A percentile compares a stretch with the other conserved stretches of the same genome.
Conservation (phyloP, 2,329 filamentous ascomycete genomes). For the Phialocephala subalpina region DNA sequence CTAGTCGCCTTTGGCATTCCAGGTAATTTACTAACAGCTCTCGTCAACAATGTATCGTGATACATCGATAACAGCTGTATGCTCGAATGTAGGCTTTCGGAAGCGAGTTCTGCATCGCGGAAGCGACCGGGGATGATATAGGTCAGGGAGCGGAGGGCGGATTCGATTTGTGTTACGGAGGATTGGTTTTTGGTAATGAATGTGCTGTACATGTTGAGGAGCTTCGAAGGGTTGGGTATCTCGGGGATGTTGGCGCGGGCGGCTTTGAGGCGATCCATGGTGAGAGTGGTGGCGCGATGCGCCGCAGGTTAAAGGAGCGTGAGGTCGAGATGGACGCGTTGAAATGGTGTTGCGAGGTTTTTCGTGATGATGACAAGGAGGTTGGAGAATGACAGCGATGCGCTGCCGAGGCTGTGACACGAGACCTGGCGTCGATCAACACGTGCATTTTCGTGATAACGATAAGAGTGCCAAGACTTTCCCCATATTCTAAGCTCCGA, state of each 20-base stretch:
- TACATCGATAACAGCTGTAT: conserved; percentile 92
- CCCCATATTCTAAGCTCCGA: conserved; percentile 9
- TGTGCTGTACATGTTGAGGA: conserved; percentile 78
- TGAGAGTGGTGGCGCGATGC: neutral
- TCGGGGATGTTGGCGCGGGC: neutral
- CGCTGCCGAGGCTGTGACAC: conserved; percentile 2
- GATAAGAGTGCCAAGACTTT: neutral
- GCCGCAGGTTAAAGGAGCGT: neutral
- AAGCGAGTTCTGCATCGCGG: conserved; percentile 92
- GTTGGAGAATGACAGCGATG: too few relatives aligned
- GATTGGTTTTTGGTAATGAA: conserved; percentile 96
- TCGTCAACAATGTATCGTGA: conserved; percentile 86
- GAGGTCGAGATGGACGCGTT: neutral
- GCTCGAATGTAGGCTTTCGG: conserved; percentile 88
- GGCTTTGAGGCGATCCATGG: conserved; percentile 7
- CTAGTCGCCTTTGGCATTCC: conserved; percentile 56
- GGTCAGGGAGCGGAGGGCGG: conserved; percentile 87
- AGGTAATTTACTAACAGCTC: conserved; percentile 65
- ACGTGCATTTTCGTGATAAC: neutral
- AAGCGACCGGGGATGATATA: conserved; percentile 95
- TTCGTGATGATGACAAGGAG: neutral
- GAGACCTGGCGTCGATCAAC: conserved; percentile 2
- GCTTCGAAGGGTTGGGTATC: conserved; percentile 59
- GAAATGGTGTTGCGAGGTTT: neutral
- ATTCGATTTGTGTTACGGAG: conserved; percentile 95